Base-by-base conservation (phyloP, 2,329 filamentous ascomycete species). In the Ceratocystis lukuohia region DNA sequence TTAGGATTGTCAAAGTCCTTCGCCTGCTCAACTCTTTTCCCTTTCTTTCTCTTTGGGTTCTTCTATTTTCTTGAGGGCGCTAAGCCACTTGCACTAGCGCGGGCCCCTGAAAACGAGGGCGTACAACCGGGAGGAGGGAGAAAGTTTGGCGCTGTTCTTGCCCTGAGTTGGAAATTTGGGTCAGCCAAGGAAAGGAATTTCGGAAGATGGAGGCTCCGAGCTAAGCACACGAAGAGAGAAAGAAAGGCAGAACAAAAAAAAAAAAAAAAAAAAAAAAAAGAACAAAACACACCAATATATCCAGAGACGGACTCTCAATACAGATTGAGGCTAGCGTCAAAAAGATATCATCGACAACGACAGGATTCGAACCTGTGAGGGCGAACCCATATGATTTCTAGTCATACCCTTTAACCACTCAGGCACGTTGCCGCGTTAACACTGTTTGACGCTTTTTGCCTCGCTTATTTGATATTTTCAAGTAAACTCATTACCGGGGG, bases 331-430 rank as follows among this genome's bases (percentile, higher is more conserved):
- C 10, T 4, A 2, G 2, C 20, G 46, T 1, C 17, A 48, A 25
- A 25, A 20, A 44, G 37, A 3, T n/a, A 1, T 22, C 15, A 0
- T 50, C 66, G 66, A 65, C 62, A 62, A 61, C 56, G 66, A 67
- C 66, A 67, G 66, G 66, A 67, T 65, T 67, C 62, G 66, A 67
- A 67, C 66, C 66, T 67, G 62, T 65, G 66, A 64, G 62, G 62
- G 56, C 66, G 62, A 67, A 67, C 56, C 62, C 66, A 67, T 67
- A 63, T 64, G 62, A 67, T 67, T 67, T 67, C 66, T 67, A 67
- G 66, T 65, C 66, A 64, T 63, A 67, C 66, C 66, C 66, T 64
- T 67, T 67, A 67, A 67, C 66, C 62, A 67, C 66, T 67, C 66
- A 61, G 66, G 66, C 66, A 67, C 66, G 62, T 61, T 62, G 62